Evolutionary conservation across 495 filamentous ascomycete species (phyloP), one percentile per base, ranked within the genome.

Genomic region (Elasticomyces elasticus): DNA sequence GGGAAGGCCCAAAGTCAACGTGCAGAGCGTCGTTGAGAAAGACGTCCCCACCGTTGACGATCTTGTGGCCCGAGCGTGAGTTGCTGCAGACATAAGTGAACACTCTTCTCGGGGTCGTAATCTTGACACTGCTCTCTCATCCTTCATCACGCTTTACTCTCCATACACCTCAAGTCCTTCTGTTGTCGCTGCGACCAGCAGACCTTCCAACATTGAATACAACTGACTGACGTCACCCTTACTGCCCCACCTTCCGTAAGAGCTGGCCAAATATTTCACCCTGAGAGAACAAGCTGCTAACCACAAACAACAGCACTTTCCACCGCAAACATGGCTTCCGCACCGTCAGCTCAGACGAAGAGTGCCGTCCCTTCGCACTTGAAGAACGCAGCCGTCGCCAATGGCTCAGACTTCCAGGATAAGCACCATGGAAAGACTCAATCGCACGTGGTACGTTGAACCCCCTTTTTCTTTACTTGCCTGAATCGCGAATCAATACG

Each of bases 371-470:
- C 89, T 51, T 69, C 84, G 17, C 90, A 94, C 74, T 79, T 96
- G 56, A 87, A 84, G 75, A 73, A 79, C 45, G 72, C 74, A 45
- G 72, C 70, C 22, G 70, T 69, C 26, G 75, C 68, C 52, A 73
- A 72, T 59, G 76, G 77, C 58, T 83, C 81, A 55, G 65, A 62
- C 31, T 68, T 76, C 60, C 54, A 52, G 33, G 57, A 46, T n/a
- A 87, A 86, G 72, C 89, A 94, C 66, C 90, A 96, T 71, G 89
- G 88, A 62, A 96, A 96, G 79, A 84, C 88, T 50, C 86, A 90
- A 66, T 94, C 88, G 31, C 89, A 95, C 71, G 87, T 96, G 85
- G 90, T 94, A 72, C 83, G 89, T 87, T 25, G 2, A 24, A 5
- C 31, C 24, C 22, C 5, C 19, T 26, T 15, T 23, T 9, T 45